Percentiles rank a stretch among this genome's conserved stretches.
Conservation (phyloP, 2,329 filamentous ascomycete species). For the Trichoderma sp. region DNA sequence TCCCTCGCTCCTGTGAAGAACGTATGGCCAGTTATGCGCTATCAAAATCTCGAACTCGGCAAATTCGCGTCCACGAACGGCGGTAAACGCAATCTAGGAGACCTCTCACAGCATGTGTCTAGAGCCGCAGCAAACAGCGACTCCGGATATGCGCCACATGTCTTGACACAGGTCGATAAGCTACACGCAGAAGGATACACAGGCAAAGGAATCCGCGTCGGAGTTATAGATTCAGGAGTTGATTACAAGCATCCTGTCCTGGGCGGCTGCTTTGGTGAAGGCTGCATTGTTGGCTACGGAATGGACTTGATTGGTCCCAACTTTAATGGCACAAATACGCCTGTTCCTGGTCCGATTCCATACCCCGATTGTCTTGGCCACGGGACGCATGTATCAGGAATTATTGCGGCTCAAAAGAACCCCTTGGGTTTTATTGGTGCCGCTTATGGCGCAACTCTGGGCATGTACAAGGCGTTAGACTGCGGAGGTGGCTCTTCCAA, state of each 20-base stretch:
- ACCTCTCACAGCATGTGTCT: neutral
- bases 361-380: conserved; percentile 44
- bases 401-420: conserved; percentile 48
- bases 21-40: conserved; percentile 50
- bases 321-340: conserved; percentile 36
- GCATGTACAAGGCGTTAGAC: conserved; percentile 45
- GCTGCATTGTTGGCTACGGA: conserved; percentile 49
- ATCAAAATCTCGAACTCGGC: conserved; percentile 29
- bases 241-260: conserved; percentile 53
- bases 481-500: conserved; percentile 39
- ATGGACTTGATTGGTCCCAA: conserved; percentile 49
- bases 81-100: conserved; percentile 35
- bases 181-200: conserved; percentile 52
- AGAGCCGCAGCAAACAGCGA: neutral
- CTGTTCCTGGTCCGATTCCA: conserved; percentile 45
- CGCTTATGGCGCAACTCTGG: conserved; percentile 45
- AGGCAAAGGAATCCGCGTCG: conserved; percentile 59
- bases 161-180: conserved; percentile 61
- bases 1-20: conserved; percentile 50
- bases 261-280: conserved; percentile 52
- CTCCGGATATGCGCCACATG: conserved; percentile 43
- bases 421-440: conserved; percentile 45
- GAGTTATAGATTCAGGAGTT: conserved; percentile 56
- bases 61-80: conserved; percentile 47
- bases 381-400: conserved; percentile 51